Evolutionary conservation across 306 rosid species (phyloP).

Genomic region (Calophaca sinica): DNA sequence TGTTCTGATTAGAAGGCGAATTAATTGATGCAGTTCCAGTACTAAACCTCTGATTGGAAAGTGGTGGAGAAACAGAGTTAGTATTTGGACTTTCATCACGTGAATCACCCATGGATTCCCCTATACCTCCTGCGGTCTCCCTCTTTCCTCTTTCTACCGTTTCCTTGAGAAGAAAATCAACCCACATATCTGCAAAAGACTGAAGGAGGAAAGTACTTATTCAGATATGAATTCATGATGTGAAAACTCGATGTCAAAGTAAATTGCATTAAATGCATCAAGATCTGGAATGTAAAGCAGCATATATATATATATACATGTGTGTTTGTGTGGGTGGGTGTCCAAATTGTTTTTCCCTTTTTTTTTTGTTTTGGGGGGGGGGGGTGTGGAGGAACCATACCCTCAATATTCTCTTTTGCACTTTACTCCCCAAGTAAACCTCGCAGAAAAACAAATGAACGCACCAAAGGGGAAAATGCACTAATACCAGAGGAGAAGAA

Average conservation of each 20-base stretch:
- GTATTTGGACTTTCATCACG: constrained; percentile 46
- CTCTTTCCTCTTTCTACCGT: constrained; percentile 84
- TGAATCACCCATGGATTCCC: constrained; percentile 54
- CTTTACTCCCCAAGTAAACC: neutral
- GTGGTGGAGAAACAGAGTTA: constrained; percentile 22
- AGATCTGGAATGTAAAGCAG: constrained; percentile 1
- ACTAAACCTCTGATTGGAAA: constrained; percentile 52
- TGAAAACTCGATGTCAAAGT: neutral
- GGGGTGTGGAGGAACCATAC: too few species aligned
- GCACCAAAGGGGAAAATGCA: neutral
- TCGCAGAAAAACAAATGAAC: neutral
- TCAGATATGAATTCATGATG: constrained; percentile 18
- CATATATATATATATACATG: neutral
- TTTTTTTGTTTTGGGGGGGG: too few species aligned
- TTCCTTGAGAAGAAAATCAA: constrained; percentile 97
- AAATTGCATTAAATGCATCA: neutral
- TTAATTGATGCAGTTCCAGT: constrained; percentile 47
- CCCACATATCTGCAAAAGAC: constrained; percentile 99
- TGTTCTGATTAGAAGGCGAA: constrained; percentile 54
- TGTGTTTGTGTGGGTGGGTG: too few species aligned
- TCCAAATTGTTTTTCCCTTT: neutral
- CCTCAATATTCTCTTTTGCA: neutral
- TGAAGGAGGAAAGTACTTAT: constrained; percentile 49
- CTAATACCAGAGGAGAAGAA: constrained; percentile 2
- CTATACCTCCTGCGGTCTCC: constrained; percentile 57